Evolutionary conservation across 192 early-diverging fungal genomes (phyloP).

Genomic region (Geranomyces variabilis): DNA sequence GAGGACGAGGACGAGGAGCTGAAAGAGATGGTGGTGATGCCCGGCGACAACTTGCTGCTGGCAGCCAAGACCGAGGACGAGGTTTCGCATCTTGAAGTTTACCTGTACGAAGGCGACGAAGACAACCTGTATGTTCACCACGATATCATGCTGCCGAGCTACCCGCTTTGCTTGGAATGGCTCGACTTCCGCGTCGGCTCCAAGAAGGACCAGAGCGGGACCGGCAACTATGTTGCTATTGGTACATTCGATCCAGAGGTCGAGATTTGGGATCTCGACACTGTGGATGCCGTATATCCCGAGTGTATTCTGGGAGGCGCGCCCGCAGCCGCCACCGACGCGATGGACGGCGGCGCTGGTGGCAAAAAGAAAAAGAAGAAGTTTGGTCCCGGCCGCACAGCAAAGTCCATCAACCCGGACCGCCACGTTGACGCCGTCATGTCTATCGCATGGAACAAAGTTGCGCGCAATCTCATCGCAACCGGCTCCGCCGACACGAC

Average conservation of each 20-base stretch:
- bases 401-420: slow-evolving; percentile 64
- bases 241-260: slow-evolving; percentile 98
- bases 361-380: slow-evolving; percentile 54
- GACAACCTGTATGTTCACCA: slow-evolving; percentile 96
- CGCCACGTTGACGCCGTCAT: slow-evolving; percentile 96
- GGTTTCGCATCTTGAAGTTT: slow-evolving; percentile 92
- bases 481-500: slow-evolving; percentile 96
- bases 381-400: slow-evolving; percentile 34
- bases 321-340: background rate
- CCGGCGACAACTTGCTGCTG: slow-evolving; percentile 84
- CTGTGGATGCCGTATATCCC: slow-evolving; percentile 88
- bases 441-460: slow-evolving; percentile 91
- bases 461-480: slow-evolving; percentile 76
- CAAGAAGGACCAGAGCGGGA: slow-evolving; percentile 46
- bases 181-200: slow-evolving; percentile 83
- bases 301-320: slow-evolving; percentile 82
- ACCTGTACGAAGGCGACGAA: slow-evolving; percentile 82
- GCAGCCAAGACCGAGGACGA: slow-evolving; percentile 97
- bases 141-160: slow-evolving; percentile 96
- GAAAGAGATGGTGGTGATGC: slow-evolving; percentile 77
- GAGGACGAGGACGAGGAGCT: slow-evolving; percentile 76
- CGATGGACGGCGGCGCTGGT: slow-evolving; percentile 24
- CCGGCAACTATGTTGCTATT: slow-evolving; percentile 91
- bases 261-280: slow-evolving; percentile 98
- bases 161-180: slow-evolving; percentile 96